Evolutionary conservation across 148 eudicot genomes (phyloP).

Genomic region (Silene conica): DNA sequence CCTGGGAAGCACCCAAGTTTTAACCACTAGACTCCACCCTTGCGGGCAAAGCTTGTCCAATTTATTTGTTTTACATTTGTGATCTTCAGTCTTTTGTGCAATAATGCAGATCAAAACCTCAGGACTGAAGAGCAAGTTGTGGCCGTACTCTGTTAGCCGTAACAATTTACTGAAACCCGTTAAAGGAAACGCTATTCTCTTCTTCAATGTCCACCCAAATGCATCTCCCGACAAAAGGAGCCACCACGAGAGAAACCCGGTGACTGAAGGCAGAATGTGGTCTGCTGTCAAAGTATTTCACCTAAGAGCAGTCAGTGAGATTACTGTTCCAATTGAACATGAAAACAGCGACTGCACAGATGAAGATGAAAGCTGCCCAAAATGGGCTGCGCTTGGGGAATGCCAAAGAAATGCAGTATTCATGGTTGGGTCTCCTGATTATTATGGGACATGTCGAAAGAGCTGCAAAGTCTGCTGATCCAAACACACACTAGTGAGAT

Average conservation of each 20-base stretch:
- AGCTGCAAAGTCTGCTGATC: slow-evolving; percentile 77
- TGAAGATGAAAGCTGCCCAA: slow-evolving; percentile 79
- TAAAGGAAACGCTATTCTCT: slow-evolving; percentile 75
- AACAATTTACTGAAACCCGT: slow-evolving; percentile 45
- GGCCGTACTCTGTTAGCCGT: slow-evolving; percentile 41
- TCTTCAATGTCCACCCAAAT: slow-evolving; percentile 70
- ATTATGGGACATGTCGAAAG: slow-evolving; percentile 90
- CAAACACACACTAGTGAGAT: neutral
- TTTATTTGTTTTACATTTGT: no score
- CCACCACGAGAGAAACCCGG: slow-evolving; percentile 61
- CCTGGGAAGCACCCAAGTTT: no score
- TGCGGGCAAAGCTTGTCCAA: no score
- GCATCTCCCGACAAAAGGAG: slow-evolving; percentile 65
- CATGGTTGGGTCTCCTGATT: slow-evolving; percentile 95
- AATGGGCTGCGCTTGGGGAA: slow-evolving; percentile 88
- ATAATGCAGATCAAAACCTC: slow-evolving; percentile 35
- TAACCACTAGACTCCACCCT: no score
- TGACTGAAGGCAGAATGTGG: slow-evolving; percentile 77
- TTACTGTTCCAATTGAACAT: slow-evolving; percentile 10
- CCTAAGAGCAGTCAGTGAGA: slow-evolving; percentile 30
- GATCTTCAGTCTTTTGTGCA: neutral
- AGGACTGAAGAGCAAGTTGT: slow-evolving; percentile 35
- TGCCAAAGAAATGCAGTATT: slow-evolving; percentile 69
- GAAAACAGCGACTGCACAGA: slow-evolving; percentile 59
- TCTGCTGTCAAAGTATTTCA: slow-evolving; percentile 60